phyloP scores from a whole-genome alignment of 2,329 filamentous ascomycete genomes.

The Rugonectria rugulosa region DNA sequence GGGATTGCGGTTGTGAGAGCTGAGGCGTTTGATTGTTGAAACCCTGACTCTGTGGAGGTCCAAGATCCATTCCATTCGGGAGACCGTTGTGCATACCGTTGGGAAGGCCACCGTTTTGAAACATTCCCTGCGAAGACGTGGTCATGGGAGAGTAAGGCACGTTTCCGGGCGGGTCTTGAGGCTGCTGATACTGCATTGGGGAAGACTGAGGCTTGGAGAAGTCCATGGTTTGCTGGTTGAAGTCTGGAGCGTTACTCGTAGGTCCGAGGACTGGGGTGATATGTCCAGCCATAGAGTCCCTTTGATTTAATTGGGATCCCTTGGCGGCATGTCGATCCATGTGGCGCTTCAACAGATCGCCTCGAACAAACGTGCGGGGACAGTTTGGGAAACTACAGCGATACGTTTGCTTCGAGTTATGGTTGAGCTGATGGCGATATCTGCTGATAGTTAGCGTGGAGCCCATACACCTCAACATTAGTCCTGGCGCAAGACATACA shows the following conservation, averaged over 20 bases:
- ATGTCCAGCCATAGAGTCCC: conserved; percentile 60
- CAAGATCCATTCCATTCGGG: conserved; percentile 53
- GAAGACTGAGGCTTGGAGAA: conserved; percentile 50
- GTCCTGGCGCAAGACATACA: conserved; percentile 62
- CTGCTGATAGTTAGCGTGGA: conserved; percentile 45
- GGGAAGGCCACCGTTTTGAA: conserved; percentile 25
- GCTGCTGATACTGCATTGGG: conserved; percentile 55
- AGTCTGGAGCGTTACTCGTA: conserved; percentile 56
- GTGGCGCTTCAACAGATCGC: conserved; percentile 89
- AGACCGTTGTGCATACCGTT: conserved; percentile 16
- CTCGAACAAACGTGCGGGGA: conserved; percentile 87
- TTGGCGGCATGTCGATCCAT: conserved; percentile 82
- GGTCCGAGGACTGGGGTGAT: conserved; percentile 50
- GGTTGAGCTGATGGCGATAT: conserved; percentile 93
- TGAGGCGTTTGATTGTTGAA: conserved; percentile 42
- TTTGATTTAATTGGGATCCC: conserved; percentile 77
- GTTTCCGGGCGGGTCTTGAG: conserved; percentile 52
- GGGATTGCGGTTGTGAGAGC: conserved; percentile 43
- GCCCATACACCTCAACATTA: not conserved
- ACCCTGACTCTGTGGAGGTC: conserved; percentile 43
- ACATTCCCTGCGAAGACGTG: conserved; percentile 50
- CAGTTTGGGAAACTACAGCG: conserved; percentile 93
- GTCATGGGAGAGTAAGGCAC: conserved; percentile 55
- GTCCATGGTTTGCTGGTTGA: conserved; percentile 50
- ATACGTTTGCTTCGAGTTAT: conserved; percentile 95